Conservation (phyloP, 192 early-diverging fungal genomes). For the Dimargaris cristalligena region DNA sequence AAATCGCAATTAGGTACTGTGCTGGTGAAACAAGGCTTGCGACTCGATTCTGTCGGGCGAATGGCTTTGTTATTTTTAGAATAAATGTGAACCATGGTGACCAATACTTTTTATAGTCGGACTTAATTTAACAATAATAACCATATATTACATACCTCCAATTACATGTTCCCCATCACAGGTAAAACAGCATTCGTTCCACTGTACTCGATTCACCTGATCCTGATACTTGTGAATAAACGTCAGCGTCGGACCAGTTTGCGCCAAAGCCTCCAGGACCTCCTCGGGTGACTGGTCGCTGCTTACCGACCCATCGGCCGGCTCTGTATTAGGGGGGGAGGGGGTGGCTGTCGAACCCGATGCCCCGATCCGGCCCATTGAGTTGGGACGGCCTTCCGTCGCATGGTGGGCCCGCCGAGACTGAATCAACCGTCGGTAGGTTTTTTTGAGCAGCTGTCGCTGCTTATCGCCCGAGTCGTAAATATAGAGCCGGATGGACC, state of each 20-base stretch:
- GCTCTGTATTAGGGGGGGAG: too few species aligned
- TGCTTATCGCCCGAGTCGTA: constrained; percentile 11
- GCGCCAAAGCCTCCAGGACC: not conserved
- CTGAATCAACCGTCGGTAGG: not conserved
- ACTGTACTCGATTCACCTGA: constrained; percentile 75
- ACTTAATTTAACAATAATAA: too few species aligned
- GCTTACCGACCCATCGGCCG: constrained; percentile 20
- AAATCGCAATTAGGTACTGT: too few species aligned
- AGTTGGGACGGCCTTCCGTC: constrained; percentile 13
- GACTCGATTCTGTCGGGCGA: too few species aligned
- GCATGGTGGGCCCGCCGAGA: constrained; percentile 7
- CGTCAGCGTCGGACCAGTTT: constrained; percentile 10
- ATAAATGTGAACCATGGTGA: too few species aligned
- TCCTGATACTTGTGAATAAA: constrained; percentile 66
- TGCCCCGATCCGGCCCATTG: too few species aligned
- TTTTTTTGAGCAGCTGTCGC: not conserved
- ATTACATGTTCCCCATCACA: constrained; percentile 82
- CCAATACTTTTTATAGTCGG: too few species aligned
- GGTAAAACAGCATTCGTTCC: constrained; percentile 78
- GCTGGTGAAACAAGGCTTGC: too few species aligned
- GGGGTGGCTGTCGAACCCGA: too few species aligned
- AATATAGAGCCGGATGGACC: constrained; percentile 3
- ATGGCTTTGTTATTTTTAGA: too few species aligned
- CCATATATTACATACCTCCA: constrained; percentile 46
- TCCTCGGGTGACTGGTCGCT: constrained; percentile 19